Evolutionary conservation across 345 rosid genomes (phyloP), one percentile per base, ranked within the genome.

Genomic region (Corchorus capsularis): DNA sequence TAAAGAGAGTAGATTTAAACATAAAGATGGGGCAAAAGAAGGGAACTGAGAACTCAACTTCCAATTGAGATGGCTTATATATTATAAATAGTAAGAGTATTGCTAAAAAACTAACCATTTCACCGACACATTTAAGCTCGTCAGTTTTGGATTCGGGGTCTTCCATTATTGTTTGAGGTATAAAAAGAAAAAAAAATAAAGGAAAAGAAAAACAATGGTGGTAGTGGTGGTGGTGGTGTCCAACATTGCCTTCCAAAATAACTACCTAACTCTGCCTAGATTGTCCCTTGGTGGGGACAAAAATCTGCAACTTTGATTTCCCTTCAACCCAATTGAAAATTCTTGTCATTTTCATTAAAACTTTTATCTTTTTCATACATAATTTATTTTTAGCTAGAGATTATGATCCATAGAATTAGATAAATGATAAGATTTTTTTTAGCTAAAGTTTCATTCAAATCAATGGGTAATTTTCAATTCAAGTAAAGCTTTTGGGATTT

Each of bases 211-310:
- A 34, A 34, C n/a, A 34, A 6, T 61, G 47, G 47, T 45, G 8
- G 9, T 45, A n/a, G n/a, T 39, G 69, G 49, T 64, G 57, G 69
- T 64, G 50, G 56, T 22, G 45, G 27, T 50, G 15, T 22, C 60
- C 73, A 69, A 69, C 59, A 16, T 69, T 69, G 45, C 60, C 45
- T 50, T 50, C 59, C 27, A 69, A 50, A 69, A 50, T 50, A 32
- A 50, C 45, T 32, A 69, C 60, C 59, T 16, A 32, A 52, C 46
- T 50, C 46, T 34, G 27, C 46, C 45, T 50, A 46, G 34, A 67
- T 46, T 49, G 45, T 49, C 45, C 8, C 43, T 27, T 49, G 72
- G 72, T 49, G 56, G 57, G 72, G 72, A 49, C 72, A 16, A 50
- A 14, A 20, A 45, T 22, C 39, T 7, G 0, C 8, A 8, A 68